Conservation (phyloP, 768 basidiomycete species). For the Postia placenta region DNA sequence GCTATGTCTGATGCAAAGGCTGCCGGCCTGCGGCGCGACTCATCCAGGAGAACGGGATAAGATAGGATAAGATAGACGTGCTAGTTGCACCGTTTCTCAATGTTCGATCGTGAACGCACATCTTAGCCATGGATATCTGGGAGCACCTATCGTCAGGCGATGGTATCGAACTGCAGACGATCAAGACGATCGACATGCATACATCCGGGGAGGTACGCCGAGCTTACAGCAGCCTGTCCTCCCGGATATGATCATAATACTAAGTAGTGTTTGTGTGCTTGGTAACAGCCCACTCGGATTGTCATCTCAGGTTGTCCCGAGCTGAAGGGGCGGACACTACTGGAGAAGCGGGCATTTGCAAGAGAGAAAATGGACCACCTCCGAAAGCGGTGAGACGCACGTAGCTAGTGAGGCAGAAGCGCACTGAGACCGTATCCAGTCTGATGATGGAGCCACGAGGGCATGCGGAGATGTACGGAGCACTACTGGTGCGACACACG, state of each 20-base stretch:
- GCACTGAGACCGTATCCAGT: slow-evolving; percentile 12
- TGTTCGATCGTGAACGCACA: not conserved
- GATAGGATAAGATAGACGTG: too few species aligned
- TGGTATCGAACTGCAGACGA: not conserved
- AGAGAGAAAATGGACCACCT: slow-evolving; percentile 24
- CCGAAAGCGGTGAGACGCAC: slow-evolving; percentile 12
- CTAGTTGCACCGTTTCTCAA: too few species aligned
- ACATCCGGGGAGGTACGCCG: slow-evolving; percentile 32
- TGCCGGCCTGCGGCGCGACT: too few species aligned
- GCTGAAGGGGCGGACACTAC: slow-evolving; percentile 27
- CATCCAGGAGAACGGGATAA: too few species aligned
- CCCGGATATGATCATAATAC: too few species aligned
- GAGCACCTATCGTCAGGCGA: not conserved
- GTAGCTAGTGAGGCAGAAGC: not conserved
- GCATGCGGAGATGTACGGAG: slow-evolving; percentile 36
- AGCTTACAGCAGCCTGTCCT: too few species aligned
- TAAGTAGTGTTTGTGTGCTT: not conserved
- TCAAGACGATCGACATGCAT: slow-evolving; percentile 33
- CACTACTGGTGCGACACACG: slow-evolving; percentile 30
- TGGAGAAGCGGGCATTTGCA: slow-evolving; percentile 30
- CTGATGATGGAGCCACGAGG: slow-evolving; percentile 35
- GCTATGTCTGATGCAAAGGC: not conserved
- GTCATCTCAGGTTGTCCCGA: slow-evolving; percentile 28
- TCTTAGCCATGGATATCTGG: not conserved
- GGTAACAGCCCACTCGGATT: slow-evolving; percentile 31